Base-by-base conservation (phyloP, 768 basidiomycete species). In the Hericium alpestre region DNA sequence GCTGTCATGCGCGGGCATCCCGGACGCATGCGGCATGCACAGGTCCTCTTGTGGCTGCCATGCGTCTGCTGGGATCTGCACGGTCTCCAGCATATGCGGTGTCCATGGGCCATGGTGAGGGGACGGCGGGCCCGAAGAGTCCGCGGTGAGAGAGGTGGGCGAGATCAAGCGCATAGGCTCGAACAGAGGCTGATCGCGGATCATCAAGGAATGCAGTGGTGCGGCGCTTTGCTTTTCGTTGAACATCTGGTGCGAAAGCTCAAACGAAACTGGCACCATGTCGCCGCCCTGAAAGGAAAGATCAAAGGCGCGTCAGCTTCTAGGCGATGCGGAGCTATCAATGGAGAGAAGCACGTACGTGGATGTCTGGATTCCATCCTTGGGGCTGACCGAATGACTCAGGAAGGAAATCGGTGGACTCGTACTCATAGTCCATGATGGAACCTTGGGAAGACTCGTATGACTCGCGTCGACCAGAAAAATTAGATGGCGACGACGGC, bases 401-500 rank as follows among this genome's bases (percentile, higher is more conserved):
- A 9, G 56, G 37, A 59, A 64, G 66, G 55, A 16, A 58, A 38
- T 39, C 64, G 58, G 70, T 70, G 38, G 81, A 78, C 37, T 79
- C 64, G 68, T 76, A 85, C 67, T 84, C 82, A 70, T 81, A 85
- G 38, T 71, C 72, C 53, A 76, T 71, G 51, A 64, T 65, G 66
- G 66, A 61, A 65, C 68, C 74, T 63, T 73, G 73, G 48, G 58
- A 64, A 18, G 59, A 63, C 6, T 32, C 41, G 53, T 66, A 58
- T 38, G 53, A 53, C 38, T 81, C 70, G 54, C 84, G 80, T 55
- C 82, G 77, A 84, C 79, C 25, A 76, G 71, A 15, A 73, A 51
- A 63, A 68, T 64, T 12, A 10, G 81, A 79, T 12, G 83, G 83
- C 38, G 84, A 84, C 10, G 80, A 76, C 9, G 83, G 83, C 66